phyloP scores from a whole-genome alignment of 805 yeast species.

The Starmerella bombi region DNA sequence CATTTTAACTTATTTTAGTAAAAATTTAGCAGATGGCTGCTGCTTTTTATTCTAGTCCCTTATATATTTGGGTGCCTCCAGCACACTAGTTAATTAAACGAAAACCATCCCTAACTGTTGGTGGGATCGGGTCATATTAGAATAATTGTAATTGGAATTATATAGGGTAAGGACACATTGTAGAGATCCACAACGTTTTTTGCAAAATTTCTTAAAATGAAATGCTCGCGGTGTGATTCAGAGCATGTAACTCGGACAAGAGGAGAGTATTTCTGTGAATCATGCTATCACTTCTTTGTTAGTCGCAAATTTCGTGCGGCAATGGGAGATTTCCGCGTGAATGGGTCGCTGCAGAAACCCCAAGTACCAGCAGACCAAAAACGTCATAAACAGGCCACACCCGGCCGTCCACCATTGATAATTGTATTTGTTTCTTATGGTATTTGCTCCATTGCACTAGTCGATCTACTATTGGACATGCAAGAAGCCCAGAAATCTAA shows the following conservation, averaged over 20 bases:
- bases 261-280: slow-evolving; percentile 48
- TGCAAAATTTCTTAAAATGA: too few relatives aligned
- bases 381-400: background rate
- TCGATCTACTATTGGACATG: slow-evolving; percentile 52
- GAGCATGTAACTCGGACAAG: slow-evolving; percentile 25
- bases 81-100: too few relatives aligned
- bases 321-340: slow-evolving; percentile 67
- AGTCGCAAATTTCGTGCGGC: slow-evolving; percentile 69
- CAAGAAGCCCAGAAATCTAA: slow-evolving; percentile 47
- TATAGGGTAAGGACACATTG: too few relatives aligned
- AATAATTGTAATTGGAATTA: too few relatives aligned
- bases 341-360: slow-evolving; percentile 34
- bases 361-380: slow-evolving; percentile 19
- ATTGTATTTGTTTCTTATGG: slow-evolving; percentile 50
- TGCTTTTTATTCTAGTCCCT: too few relatives aligned
- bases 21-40: background rate
- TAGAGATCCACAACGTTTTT: too few relatives aligned
- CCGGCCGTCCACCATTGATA: slow-evolving; percentile 25
- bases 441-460: slow-evolving; percentile 47
- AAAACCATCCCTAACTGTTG: too few relatives aligned
- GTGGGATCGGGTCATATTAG: too few relatives aligned
- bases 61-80: too few relatives aligned
- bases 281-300: slow-evolving; percentile 60
- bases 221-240: slow-evolving; percentile 14
- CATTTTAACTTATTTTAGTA: background rate